phyloP scores from a whole-genome alignment of 2,329 filamentous ascomycete species.

The Spiromastix sp. region DNA sequence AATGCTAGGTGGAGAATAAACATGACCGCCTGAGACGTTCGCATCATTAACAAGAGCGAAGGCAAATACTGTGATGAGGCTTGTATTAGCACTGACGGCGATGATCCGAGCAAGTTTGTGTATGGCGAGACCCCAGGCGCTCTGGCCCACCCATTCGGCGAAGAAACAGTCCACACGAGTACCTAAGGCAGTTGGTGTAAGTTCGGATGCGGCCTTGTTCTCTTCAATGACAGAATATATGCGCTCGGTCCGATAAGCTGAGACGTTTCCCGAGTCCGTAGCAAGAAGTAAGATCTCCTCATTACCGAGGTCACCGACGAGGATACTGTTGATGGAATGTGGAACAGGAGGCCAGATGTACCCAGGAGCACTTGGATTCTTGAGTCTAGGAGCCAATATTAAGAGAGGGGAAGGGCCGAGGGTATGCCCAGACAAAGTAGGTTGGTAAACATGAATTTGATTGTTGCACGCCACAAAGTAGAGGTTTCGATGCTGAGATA shows the following conservation, averaged over 20 bases:
- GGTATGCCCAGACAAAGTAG: slow-evolving; percentile 29
- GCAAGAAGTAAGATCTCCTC: slow-evolving; percentile 58
- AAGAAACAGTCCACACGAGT: slow-evolving; percentile 49
- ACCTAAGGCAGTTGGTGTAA: slow-evolving; percentile 9
- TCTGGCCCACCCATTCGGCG: slow-evolving; percentile 61
- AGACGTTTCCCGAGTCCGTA: slow-evolving; percentile 67
- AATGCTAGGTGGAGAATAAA: slow-evolving; percentile 11
- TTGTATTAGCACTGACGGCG: slow-evolving; percentile 70
- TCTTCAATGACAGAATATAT: slow-evolving; percentile 37
- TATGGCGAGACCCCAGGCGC: slow-evolving; percentile 82
- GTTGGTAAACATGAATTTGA: slow-evolving; percentile 36
- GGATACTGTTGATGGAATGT: slow-evolving; percentile 59
- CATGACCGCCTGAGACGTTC: slow-evolving; percentile 12
- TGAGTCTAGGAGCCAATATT: slow-evolving; percentile 32
- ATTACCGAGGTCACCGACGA: slow-evolving; percentile 57
- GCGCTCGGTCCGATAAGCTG: slow-evolving; percentile 55
- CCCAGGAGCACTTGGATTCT: slow-evolving; percentile 36
- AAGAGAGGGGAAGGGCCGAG: slow-evolving; percentile 29
- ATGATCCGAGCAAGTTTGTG: slow-evolving; percentile 75
- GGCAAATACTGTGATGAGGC: slow-evolving; percentile 48
- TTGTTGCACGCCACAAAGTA: slow-evolving; percentile 34
- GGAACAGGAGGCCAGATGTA: slow-evolving; percentile 42
- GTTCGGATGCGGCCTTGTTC: slow-evolving; percentile 2
- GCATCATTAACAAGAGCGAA: slow-evolving; percentile 41
- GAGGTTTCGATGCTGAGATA: slow-evolving; percentile 38